A percentile compares a stretch with the other conserved stretches of the same genome.
Conservation (phyloP, 768 basidiomycete species). For the Amanita fuliginea region DNA sequence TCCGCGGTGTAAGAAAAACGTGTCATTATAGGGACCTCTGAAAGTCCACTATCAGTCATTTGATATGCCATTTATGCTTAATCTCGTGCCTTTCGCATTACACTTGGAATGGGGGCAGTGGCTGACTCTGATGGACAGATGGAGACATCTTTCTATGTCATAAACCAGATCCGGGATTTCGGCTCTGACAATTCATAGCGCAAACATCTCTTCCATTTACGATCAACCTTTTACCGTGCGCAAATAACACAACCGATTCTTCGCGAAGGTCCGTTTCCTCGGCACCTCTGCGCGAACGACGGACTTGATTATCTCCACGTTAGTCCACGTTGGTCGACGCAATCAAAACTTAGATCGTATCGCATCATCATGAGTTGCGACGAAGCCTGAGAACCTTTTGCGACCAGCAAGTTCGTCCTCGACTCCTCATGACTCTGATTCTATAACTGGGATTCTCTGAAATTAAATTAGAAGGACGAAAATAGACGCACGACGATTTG, state of each 20-base stretch:
- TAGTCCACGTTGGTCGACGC: neutral
- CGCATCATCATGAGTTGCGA: neutral
- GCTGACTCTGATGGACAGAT: neutral
- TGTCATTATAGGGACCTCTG: no score
- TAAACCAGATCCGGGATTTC: neutral
- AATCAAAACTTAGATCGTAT: neutral
- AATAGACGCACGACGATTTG: no score
- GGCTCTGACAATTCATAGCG: neutral
- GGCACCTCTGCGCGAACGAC: neutral
- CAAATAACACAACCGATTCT: neutral
- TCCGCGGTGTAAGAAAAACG: no score
- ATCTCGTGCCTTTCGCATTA: no score
- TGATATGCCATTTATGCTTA: no score
- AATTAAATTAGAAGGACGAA: no score
- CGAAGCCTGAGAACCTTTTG: no score
- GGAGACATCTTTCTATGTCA: neutral
- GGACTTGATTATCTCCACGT: neutral
- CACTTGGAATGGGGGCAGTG: neutral
- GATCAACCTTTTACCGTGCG: neutral
- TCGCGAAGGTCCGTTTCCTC: neutral
- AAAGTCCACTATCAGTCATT: no score
- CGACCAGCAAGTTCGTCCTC: neutral
- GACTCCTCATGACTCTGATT: no score
- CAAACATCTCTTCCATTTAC: neutral
- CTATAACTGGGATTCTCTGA: no score